phyloP scores from a whole-genome alignment of 257 asterid genomes.

The Nicotiana obtusifolia region DNA sequence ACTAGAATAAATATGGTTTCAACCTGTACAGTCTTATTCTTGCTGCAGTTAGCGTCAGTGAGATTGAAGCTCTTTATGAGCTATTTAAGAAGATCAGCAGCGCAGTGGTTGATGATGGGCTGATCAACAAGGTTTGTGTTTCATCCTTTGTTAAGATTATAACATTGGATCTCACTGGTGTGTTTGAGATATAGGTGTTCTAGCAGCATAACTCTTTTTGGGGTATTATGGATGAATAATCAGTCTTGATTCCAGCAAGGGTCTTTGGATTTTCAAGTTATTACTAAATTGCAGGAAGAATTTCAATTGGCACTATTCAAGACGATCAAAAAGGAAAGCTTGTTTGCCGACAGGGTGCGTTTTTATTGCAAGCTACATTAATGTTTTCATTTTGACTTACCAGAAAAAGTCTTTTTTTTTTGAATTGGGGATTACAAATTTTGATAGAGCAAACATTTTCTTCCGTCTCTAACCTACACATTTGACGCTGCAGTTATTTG shows the following conservation, averaged over 20 bases:
- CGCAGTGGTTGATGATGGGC: conserved; percentile 81
- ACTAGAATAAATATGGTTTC: background rate
- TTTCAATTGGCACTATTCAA: conserved; percentile 83
- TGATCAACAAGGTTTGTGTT: conserved; percentile 64
- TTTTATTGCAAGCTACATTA: conserved; percentile 20
- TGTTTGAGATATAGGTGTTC: conserved; percentile 6
- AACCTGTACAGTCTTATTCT: background rate
- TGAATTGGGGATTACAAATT: conserved; percentile 13
- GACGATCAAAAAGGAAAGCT: conserved; percentile 68
- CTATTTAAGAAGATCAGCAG: conserved; percentile 80
- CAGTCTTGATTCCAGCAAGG: background rate
- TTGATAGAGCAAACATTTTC: background rate
- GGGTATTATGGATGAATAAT: background rate
- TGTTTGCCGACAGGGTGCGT: conserved; percentile 88
- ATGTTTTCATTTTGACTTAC: conserved; percentile 23
- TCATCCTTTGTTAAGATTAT: background rate
- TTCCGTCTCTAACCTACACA: background rate
- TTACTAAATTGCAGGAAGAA: conserved; percentile 56
- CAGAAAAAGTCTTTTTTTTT: conserved; percentile 15
- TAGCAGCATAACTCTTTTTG: background rate
- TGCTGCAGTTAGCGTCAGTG: conserved; percentile 77
- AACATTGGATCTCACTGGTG: background rate
- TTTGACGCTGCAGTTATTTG: background rate
- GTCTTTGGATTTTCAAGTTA: background rate
- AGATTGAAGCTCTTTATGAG: conserved; percentile 81